Conservation (phyloP, 1,284 basidiomycete genomes). For the Golubevia pallescens region DNA sequence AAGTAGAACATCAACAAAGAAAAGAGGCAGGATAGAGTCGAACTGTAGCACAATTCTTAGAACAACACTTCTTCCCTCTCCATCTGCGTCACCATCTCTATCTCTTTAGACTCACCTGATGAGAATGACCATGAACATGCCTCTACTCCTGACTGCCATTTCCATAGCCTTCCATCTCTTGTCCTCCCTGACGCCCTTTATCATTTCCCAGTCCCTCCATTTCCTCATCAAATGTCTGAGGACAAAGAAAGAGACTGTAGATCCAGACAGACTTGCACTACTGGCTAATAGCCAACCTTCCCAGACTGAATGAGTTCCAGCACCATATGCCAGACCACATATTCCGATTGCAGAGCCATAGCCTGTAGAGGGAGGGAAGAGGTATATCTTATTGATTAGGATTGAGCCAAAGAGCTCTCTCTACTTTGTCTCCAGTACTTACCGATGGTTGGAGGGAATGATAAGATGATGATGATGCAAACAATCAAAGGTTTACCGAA, state of each 20-base stretch:
- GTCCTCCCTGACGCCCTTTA: neutral
- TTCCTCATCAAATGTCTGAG: constrained; percentile 14
- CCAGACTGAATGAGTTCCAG: constrained; percentile 4
- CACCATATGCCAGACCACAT: constrained; percentile 45
- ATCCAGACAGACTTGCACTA: constrained; percentile 35
- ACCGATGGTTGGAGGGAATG: constrained; percentile 49
- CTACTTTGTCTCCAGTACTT: too few species aligned
- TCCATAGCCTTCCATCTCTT: constrained; percentile 28
- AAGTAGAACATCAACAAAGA: too few species aligned
- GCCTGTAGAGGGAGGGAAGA: too few species aligned
- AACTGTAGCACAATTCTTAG: too few species aligned
- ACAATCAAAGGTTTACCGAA: constrained; percentile 20
- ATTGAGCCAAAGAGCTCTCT: too few species aligned
- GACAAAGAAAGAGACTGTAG: constrained; percentile 27
- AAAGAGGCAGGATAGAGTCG: too few species aligned
- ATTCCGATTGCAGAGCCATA: constrained; percentile 50
- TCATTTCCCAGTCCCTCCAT: neutral
- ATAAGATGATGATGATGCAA: constrained; percentile 19
- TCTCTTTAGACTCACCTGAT: constrained; percentile 35
- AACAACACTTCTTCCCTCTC: too few species aligned
- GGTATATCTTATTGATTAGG: too few species aligned
- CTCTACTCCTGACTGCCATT: constrained; percentile 32
- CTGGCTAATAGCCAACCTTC: constrained; percentile 42
- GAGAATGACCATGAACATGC: constrained; percentile 43
- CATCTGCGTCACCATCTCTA: too few species aligned